A percentile compares a stretch with the other conserved stretches of the same genome.
Conservation (phyloP, 176 grass and related monocot species). For the Bolboschoenus planiculmis region DNA sequence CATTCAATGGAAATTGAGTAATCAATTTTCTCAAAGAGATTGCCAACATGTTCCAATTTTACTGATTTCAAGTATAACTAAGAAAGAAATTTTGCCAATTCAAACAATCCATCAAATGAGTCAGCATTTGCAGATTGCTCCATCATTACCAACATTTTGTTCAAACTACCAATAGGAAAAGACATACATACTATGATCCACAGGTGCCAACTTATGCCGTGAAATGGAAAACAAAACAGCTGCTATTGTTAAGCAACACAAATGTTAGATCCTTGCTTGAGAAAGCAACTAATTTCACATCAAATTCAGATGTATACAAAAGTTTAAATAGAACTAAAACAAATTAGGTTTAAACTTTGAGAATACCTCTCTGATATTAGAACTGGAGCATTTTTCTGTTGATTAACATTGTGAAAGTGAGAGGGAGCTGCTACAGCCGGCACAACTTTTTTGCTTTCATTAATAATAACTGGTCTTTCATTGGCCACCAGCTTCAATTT, state of each 20-base stretch:
- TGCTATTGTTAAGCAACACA: not conserved
- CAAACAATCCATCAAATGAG: not conserved
- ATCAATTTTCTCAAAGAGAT: not conserved
- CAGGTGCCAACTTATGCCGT: not conserved
- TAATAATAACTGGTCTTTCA: not conserved
- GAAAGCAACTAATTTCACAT: not conserved
- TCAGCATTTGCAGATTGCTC: not conserved
- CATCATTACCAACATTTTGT: not conserved
- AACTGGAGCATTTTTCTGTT: not conserved
- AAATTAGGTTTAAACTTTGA: not conserved
- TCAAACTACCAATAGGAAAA: not conserved
- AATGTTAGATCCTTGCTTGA: not conserved
- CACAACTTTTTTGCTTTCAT: not conserved
- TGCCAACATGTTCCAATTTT: not conserved
- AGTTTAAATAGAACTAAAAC: not conserved
- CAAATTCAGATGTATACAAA: not conserved
- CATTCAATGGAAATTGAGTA: not conserved
- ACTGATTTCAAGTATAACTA: not conserved
- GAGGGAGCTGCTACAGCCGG: not conserved
- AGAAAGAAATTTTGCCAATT: not conserved
- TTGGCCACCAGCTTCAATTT: not conserved
- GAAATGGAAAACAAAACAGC: not conserved
- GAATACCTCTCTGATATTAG: conserved; percentile 6
- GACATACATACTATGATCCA: not conserved
- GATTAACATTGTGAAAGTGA: not conserved